A percentile compares a stretch with the other conserved stretches of the same genome.
Evolutionary conservation across 257 asterid genomes (phyloP).

Genomic region (Striga asiatica): DNA sequence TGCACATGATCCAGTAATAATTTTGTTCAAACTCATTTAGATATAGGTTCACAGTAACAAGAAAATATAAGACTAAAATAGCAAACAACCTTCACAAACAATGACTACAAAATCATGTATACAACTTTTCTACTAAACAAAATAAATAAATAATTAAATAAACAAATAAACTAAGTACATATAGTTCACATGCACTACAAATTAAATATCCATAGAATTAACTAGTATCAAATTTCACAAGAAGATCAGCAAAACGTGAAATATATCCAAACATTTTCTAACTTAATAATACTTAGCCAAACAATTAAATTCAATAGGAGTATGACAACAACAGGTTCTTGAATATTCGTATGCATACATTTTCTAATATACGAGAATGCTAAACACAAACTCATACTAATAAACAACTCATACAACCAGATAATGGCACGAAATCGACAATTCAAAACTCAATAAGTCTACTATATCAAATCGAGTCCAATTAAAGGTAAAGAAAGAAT

Average conservation of each 20-base stretch:
- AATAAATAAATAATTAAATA: not conserved
- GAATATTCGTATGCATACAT: not conserved
- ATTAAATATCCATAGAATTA: not conserved
- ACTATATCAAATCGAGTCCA: not conserved
- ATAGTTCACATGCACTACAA: not conserved
- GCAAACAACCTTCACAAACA: not conserved
- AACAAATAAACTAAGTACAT: not conserved
- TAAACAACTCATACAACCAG: constrained; percentile 2
- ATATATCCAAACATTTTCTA: not conserved
- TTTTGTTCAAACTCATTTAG: not conserved
- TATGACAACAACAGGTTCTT: not conserved
- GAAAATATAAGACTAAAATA: not conserved
- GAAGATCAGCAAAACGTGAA: not conserved
- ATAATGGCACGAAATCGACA: not conserved
- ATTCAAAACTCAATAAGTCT: not conserved
- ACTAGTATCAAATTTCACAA: not conserved
- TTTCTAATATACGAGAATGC: not conserved
- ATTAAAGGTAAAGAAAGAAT: not conserved
- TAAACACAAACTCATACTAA: not conserved
- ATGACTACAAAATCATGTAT: not conserved
- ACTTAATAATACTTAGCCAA: not conserved
- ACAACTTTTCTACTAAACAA: not conserved
- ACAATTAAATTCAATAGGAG: too few relatives aligned
- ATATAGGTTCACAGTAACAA: not conserved
- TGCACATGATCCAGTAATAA: not conserved